A percentile compares a stretch with the other conserved stretches of the same genome.
These are phyloP conservation scores for Podochytrium sp. DNA, from an alignment of 192 early-diverging fungal genomes.

Conservation along the genomic window DNA sequence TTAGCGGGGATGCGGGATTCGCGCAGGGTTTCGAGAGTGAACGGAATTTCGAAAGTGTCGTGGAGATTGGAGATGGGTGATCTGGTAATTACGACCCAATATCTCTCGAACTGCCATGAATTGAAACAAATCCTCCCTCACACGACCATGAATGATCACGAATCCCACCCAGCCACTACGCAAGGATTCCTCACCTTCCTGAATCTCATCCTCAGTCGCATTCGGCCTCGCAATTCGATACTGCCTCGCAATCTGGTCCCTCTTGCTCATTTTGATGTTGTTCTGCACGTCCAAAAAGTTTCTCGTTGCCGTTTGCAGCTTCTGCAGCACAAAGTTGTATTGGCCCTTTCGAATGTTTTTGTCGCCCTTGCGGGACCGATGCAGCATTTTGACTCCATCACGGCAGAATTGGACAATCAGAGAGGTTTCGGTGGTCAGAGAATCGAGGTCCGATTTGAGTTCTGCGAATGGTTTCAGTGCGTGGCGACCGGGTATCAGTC, in stretches of 20 bases:
- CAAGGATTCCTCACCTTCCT: conserved; percentile 8
- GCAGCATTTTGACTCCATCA: conserved; percentile 18
- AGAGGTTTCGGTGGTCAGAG: conserved; percentile 13
- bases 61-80: no score
- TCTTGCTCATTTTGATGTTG: conserved; percentile 19
- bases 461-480: not conserved
- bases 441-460: conserved; percentile 1
- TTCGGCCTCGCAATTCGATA: conserved; percentile 31
- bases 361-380: conserved; percentile 18
- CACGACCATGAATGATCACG: no score
- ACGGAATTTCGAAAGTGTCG: no score
- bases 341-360: conserved; percentile 25
- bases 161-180: no score
- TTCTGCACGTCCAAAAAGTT: conserved; percentile 20
- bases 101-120: no score
- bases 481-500: not conserved
- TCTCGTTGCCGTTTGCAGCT: conserved; percentile 2
- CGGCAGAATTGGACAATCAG: not conserved
- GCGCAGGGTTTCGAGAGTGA: no score
- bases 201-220: conserved; percentile 26
- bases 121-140: no score
- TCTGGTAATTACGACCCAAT: no score
- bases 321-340: conserved; percentile 21
- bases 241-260: conserved; percentile 34
- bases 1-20: not conserved